Conservation (phyloP, 2,329 filamentous ascomycete genomes). For the Monosporascus sp. region DNA sequence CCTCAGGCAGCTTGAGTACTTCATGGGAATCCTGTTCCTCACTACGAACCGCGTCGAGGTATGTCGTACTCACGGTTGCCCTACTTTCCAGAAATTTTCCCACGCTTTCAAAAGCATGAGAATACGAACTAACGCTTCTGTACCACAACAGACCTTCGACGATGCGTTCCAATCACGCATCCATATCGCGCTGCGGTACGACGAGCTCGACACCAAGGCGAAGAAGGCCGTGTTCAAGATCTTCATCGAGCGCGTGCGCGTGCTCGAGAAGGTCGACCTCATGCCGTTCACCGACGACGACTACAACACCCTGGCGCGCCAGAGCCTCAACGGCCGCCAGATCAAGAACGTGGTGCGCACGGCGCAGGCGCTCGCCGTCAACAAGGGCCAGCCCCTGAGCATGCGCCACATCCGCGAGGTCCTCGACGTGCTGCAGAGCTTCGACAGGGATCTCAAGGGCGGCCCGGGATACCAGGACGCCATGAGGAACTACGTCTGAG, state of each 20-base stretch:
- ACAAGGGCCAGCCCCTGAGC: constrained; percentile 63
- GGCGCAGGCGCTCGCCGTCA: constrained; percentile 75
- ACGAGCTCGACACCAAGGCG: constrained; percentile 64
- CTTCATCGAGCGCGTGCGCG: constrained; percentile 69
- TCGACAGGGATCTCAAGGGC: constrained; percentile 77
- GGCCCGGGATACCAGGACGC: constrained; percentile 76
- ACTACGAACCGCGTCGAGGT: constrained; percentile 80
- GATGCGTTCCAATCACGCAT: constrained; percentile 87
- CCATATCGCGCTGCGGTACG: constrained; percentile 78
- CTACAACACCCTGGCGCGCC: constrained; percentile 58
- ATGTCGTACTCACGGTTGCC: constrained; percentile 11
- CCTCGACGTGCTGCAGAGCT: constrained; percentile 76
- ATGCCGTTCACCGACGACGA: constrained; percentile 63
- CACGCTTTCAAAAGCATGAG: background rate
- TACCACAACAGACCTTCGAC: constrained; percentile 62
- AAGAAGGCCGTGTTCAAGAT: constrained; percentile 78
- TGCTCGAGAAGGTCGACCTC: constrained; percentile 52
- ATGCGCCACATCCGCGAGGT: constrained; percentile 79
- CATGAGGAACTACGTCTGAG: constrained; percentile 70
- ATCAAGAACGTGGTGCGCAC: constrained; percentile 88
- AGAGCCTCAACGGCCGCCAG: constrained; percentile 59
- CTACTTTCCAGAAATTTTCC: background rate
- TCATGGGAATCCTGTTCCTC: constrained; percentile 83
- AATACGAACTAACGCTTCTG: constrained; percentile 4
- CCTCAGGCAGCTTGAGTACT: constrained; percentile 81